A percentile compares a stretch with the other conserved stretches of the same genome.
Conservation (phyloP, 106 monocot species). For the Allium cepa region DNA sequence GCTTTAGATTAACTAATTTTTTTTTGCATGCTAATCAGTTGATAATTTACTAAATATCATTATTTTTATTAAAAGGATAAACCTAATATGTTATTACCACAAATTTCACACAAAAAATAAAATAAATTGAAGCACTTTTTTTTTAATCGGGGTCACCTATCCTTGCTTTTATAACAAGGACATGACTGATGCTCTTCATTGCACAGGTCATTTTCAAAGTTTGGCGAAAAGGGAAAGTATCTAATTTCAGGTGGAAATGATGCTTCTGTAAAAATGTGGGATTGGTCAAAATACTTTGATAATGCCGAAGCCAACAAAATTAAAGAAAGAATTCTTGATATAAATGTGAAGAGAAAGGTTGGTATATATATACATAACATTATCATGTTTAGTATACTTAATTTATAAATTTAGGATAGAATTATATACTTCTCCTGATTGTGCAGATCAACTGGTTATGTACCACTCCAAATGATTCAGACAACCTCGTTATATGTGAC, state of each 20-base stretch:
- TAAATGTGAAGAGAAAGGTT: conserved; percentile 44
- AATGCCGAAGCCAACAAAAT: conserved; percentile 10
- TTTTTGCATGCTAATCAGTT: no score
- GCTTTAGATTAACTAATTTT: no score
- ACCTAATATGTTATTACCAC: no score
- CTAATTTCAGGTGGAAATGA: conserved; percentile 81
- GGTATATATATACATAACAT: neutral
- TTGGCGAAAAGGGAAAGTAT: conserved; percentile 69
- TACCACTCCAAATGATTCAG: conserved; percentile 43
- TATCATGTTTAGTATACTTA: neutral
- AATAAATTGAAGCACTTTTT: no score
- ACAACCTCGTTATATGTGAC: conserved; percentile 77
- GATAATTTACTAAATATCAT: no score
- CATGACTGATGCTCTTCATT: neutral
- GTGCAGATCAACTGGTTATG: conserved; percentile 75
- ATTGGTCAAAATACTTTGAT: conserved; percentile 41
- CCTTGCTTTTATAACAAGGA: no score
- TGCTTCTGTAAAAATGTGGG: conserved; percentile 67
- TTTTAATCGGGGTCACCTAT: no score
- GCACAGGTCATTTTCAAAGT: conserved; percentile 56
- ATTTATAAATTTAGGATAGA: no score
- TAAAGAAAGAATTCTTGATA: conserved; percentile 6
- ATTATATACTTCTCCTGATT: neutral
- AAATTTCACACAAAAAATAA: no score
- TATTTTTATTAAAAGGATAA: no score